phyloP scores from a whole-genome alignment of 208 protist genomes.

The Angomonas ambiguus region DNA sequence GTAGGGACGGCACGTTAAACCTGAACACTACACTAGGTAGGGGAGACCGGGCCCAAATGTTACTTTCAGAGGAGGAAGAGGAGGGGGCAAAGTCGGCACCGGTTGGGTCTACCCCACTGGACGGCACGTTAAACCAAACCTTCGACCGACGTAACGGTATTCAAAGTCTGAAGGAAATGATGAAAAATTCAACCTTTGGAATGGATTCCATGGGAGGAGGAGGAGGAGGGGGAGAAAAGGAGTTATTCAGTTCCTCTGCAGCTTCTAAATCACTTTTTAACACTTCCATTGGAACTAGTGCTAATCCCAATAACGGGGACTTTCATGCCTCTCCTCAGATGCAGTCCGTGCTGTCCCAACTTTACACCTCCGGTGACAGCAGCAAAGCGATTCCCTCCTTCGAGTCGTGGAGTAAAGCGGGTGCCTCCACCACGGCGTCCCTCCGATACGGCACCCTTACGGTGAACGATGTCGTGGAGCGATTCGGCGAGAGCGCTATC shows the following conservation, averaged over 20 bases:
- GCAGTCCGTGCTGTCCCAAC: neutral
- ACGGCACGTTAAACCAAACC: neutral
- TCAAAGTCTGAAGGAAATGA: neutral
- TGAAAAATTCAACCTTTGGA: neutral
- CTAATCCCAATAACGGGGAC: neutral
- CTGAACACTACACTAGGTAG: conserved; percentile 47
- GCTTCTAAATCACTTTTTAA: neutral
- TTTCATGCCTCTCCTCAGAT: conserved; percentile 1
- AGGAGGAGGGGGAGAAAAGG: neutral
- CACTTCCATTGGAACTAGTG: neutral
- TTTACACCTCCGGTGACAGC: neutral
- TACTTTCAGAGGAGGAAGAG: conserved; percentile 14
- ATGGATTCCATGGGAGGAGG: no score
- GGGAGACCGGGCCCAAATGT: conserved; percentile 36
- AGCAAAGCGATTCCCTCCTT: neutral
- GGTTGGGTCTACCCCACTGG: neutral
- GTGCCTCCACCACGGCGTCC: conserved; percentile 9
- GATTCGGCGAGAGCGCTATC: conserved; percentile 5
- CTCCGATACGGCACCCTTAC: conserved; percentile 16
- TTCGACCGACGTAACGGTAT: neutral
- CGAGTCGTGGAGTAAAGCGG: neutral
- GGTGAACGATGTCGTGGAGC: conserved; percentile 3
- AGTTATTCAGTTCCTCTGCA: neutral
- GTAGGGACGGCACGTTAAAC: conserved; percentile 4
- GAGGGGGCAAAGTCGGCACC: neutral